phyloP scores from a whole-genome alignment of 345 rosid genomes.

The Hypericum androsaemum region DNA sequence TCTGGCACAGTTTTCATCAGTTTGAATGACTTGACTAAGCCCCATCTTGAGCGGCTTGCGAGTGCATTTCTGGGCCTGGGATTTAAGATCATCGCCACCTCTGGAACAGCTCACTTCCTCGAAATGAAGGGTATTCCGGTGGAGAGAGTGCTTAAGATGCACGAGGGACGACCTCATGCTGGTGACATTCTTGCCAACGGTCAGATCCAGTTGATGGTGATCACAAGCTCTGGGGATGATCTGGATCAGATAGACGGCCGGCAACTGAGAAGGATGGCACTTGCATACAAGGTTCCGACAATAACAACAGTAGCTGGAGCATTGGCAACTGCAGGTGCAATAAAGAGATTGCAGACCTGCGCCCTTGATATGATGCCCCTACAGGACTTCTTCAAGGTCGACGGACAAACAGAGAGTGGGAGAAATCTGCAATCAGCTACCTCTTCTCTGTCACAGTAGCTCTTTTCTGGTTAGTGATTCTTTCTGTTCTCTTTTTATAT shows the following conservation, averaged over 20 bases:
- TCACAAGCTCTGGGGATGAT: conserved; percentile 80
- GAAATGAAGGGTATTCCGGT: conserved; percentile 61
- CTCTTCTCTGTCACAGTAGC: conserved; percentile 22
- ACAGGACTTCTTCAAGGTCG: conserved; percentile 68
- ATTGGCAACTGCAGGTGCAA: conserved; percentile 78
- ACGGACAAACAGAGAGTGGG: conserved; percentile 15
- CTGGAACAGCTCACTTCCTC: conserved; percentile 85
- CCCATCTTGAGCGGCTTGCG: conserved; percentile 69
- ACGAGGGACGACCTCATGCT: conserved; percentile 90
- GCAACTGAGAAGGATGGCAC: conserved; percentile 83
- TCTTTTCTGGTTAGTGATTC: too few relatives aligned
- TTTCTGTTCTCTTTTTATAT: too few relatives aligned
- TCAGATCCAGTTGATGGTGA: conserved; percentile 80
- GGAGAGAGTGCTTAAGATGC: conserved; percentile 82
- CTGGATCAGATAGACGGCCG: conserved; percentile 84
- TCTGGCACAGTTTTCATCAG: conserved; percentile 88
- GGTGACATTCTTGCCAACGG: conserved; percentile 95
- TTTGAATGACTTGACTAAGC: conserved; percentile 78
- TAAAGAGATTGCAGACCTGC: conserved; percentile 61
- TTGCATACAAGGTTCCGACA: conserved; percentile 84
- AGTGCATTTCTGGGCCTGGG: conserved; percentile 62
- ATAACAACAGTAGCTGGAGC: conserved; percentile 92
- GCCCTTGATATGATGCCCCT: conserved; percentile 61
- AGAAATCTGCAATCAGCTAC: conserved; percentile 37
- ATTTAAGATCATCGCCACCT: conserved; percentile 67